Percentiles rank a stretch among this genome's conserved stretches.
phyloP scores from a whole-genome alignment of 2,329 filamentous ascomycete species.

The Lachnellula subtilissima region DNA sequence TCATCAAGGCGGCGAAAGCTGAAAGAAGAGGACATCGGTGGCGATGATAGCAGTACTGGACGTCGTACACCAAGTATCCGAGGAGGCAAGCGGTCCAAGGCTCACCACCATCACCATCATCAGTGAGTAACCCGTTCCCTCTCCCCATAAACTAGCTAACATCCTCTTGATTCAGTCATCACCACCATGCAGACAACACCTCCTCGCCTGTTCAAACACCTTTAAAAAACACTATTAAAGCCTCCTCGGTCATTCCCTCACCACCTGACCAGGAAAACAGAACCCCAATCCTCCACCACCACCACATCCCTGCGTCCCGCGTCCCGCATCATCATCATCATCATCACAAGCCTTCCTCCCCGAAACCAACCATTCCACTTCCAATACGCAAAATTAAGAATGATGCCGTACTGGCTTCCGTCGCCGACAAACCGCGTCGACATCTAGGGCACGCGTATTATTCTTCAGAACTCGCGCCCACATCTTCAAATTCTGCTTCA shows the following conservation, averaged over 20 bases:
- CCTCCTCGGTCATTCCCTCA: slow-evolving; percentile 38
- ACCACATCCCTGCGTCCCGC: slow-evolving; percentile 22
- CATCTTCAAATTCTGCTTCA: slow-evolving; percentile 32
- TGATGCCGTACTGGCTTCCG: slow-evolving; percentile 65
- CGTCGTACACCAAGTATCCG: slow-evolving; percentile 52
- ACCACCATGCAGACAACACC: slow-evolving; percentile 50
- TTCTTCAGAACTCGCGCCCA: slow-evolving; percentile 56
- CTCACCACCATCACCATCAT: slow-evolving; percentile 53
- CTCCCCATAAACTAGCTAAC: slow-evolving; percentile 15
- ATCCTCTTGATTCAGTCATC: slow-evolving; percentile 39
- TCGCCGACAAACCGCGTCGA: slow-evolving; percentile 64
- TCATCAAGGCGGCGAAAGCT: slow-evolving; percentile 59
- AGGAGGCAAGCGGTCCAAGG: slow-evolving; percentile 63
- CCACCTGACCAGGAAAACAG: slow-evolving; percentile 34
- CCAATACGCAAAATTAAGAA: slow-evolving; percentile 64
- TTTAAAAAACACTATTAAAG: slow-evolving; percentile 47
- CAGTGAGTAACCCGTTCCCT: slow-evolving; percentile 47
- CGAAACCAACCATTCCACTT: slow-evolving; percentile 49
- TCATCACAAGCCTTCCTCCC: slow-evolving; percentile 33
- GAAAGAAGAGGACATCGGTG: slow-evolving; percentile 69
- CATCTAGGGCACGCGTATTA: slow-evolving; percentile 87
- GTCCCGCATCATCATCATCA: slow-evolving; percentile 37
- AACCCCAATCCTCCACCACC: slow-evolving; percentile 25
- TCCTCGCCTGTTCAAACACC: slow-evolving; percentile 39
- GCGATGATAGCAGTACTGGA: slow-evolving; percentile 63